These are phyloP conservation scores for Rhizophora mangle DNA, from an alignment of 345 rosid genomes.

Conservation along the genomic window DNA sequence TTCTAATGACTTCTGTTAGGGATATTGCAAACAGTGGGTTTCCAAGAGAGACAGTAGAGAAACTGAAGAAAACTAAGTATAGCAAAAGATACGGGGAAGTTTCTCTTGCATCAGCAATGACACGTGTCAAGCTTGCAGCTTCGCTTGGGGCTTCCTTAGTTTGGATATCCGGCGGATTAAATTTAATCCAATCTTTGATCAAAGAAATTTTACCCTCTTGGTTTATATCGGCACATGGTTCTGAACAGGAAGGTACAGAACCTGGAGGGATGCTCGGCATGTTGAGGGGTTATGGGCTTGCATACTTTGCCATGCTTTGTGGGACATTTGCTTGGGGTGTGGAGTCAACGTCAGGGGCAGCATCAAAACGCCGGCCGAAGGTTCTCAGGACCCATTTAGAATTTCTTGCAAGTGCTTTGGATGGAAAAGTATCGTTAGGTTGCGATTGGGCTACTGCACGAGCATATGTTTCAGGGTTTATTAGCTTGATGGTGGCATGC, in stretches of 20 bases:
- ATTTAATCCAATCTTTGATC: conserved; percentile 65
- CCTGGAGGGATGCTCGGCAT: conserved; percentile 58
- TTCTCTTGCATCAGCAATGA: conserved; percentile 74
- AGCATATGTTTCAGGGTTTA: conserved; percentile 73
- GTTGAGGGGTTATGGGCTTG: conserved; percentile 85
- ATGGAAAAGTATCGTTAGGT: conserved; percentile 87
- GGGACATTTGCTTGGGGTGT: conserved; percentile 94
- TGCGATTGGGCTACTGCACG: conserved; percentile 75
- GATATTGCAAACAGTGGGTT: conserved; percentile 60
- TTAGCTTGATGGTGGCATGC: conserved; percentile 71
- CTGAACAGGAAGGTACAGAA: conserved; percentile 50
- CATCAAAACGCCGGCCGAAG: conserved; percentile 58
- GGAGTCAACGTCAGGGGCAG: conserved; percentile 52
- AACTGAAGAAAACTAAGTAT: conserved; percentile 56
- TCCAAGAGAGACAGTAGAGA: conserved; percentile 49
- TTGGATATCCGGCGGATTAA: conserved; percentile 79
- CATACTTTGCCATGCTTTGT: conserved; percentile 72
- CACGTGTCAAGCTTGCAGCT: conserved; percentile 78
- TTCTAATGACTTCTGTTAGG: conserved; percentile 74
- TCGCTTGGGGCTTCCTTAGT: conserved; percentile 85
- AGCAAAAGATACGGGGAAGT: conserved; percentile 75
- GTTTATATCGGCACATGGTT: conserved; percentile 70
- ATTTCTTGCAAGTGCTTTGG: conserved; percentile 77
- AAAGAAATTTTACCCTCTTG: conserved; percentile 89
- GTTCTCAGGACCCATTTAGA: conserved; percentile 67